Conservation (phyloP, 208 protist species). For the Strigomonas oncopelti region DNA sequence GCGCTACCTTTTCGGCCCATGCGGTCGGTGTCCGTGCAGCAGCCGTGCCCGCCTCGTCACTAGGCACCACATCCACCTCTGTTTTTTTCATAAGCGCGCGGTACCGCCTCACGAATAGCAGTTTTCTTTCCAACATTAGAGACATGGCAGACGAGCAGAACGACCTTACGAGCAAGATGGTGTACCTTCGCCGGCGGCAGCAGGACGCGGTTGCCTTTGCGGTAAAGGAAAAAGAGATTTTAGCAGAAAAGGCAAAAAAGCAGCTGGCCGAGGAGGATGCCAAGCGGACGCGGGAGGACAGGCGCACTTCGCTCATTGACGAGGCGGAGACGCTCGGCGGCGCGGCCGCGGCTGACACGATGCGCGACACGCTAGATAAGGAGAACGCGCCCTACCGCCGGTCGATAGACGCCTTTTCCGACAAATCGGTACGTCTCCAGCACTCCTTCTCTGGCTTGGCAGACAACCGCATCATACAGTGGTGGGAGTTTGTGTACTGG, state of each 20-base stretch:
- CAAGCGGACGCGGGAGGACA: conserved; percentile 34
- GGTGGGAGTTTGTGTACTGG: conserved; percentile 85
- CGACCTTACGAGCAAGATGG: conserved; percentile 72
- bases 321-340: conserved; percentile 55
- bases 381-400: conserved; percentile 61
- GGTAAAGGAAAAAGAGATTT: conserved; percentile 72
- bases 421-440: conserved; percentile 76
- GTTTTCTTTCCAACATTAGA: conserved; percentile 64
- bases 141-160: conserved; percentile 58
- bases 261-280: conserved; percentile 60
- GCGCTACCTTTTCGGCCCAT: neutral
- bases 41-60: neutral
- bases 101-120: conserved; percentile 67
- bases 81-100: conserved; percentile 12
- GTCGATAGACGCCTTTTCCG: conserved; percentile 83
- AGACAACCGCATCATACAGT: conserved; percentile 82
- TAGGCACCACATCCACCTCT: too few species aligned
- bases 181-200: conserved; percentile 68
- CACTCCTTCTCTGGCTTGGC: conserved; percentile 83
- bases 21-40: neutral
- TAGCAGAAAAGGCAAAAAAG: conserved; percentile 62
- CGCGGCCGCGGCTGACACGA: conserved; percentile 43
- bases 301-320: conserved; percentile 42
- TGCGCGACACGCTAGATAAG: conserved; percentile 39
- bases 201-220: conserved; percentile 73